These are phyloP conservation scores for Punica granatum DNA, from an alignment of 345 rosid species.

Conservation along the genomic window DNA sequence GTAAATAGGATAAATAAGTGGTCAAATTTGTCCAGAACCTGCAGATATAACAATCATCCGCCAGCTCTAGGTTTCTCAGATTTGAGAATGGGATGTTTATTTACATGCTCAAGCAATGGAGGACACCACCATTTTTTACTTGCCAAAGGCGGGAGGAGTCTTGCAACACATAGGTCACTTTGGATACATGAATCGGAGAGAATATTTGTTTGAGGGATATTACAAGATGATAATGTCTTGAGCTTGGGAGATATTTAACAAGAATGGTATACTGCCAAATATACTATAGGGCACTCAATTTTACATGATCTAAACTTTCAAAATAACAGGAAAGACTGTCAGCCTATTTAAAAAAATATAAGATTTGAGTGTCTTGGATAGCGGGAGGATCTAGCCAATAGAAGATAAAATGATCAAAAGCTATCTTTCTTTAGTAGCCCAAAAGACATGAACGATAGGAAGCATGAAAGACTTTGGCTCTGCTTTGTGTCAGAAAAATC, in stretches of 20 bases:
- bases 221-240: not conserved
- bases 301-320: not conserved
- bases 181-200: not conserved
- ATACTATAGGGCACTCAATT: not conserved
- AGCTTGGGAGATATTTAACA: not conserved
- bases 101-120: not conserved
- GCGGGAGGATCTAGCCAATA: not conserved
- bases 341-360: no score
- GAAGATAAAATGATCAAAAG: not conserved
- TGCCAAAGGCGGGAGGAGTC: not conserved
- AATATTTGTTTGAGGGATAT: not conserved
- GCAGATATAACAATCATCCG: not conserved
- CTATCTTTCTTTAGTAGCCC: not conserved
- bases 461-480: not conserved
- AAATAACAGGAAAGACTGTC: no score
- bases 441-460: not conserved
- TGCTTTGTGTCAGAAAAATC: not conserved
- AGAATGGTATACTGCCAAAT: not conserved
- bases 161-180: no score
- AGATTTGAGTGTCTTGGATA: not conserved
- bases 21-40: not conserved
- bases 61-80: not conserved
- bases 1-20: not conserved
- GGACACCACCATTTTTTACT: not conserved
- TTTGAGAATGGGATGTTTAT: not conserved